phyloP scores from a whole-genome alignment of 352 stramenopile genomes.

The Elongisporangium anandrum region DNA sequence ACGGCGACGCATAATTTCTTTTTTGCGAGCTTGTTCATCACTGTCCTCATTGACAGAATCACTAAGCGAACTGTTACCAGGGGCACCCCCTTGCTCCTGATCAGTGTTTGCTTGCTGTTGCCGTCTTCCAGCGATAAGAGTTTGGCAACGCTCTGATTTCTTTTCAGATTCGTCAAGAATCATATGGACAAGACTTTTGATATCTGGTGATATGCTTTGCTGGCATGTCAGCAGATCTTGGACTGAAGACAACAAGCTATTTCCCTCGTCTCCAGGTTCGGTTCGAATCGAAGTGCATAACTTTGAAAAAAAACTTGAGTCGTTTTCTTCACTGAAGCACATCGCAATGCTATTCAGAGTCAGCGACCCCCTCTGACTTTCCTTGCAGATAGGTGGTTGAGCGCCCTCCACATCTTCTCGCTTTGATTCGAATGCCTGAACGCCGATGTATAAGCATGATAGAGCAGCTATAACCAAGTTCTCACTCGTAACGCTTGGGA shows the following conservation, averaged over 20 bases:
- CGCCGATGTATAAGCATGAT: conserved; percentile 45
- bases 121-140: background rate
- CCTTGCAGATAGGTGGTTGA: background rate
- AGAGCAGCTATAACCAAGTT: conserved; percentile 53
- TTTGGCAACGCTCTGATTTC: conserved; percentile 9
- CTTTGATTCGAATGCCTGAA: conserved; percentile 19
- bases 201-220: background rate
- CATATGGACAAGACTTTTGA: conserved; percentile 4
- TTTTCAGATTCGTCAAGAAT: conserved; percentile 3
- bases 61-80: background rate
- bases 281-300: conserved; percentile 14
- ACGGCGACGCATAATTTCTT: conserved; percentile 53
- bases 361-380: background rate
- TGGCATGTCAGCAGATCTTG: background rate
- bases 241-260: conserved; percentile 21
- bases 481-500: conserved; percentile 23
- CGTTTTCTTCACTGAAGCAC: conserved; percentile 23
- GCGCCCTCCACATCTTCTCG: conserved; percentile 2
- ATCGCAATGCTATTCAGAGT: conserved; percentile 22
- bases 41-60: conserved; percentile 4
- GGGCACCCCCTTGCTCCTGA: background rate
- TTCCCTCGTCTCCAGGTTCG: background rate
- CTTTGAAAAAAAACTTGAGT: conserved; percentile 29
- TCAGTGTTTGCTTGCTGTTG: background rate
- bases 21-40: conserved; percentile 23